phyloP scores from a whole-genome alignment of 83 land plant species.

The Larix sibirica region DNA sequence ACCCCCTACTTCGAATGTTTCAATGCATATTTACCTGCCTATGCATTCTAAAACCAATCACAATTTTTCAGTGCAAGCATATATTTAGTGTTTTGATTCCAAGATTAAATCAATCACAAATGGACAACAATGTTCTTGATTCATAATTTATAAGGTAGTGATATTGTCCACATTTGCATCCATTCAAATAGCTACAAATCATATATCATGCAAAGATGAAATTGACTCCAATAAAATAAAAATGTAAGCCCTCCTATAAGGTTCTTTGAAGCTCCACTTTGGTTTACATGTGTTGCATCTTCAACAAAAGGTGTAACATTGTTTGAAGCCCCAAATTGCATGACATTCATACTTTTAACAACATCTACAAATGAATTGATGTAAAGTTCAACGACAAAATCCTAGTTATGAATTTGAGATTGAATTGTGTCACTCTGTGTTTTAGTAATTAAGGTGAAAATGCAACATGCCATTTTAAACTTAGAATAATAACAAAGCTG shows the following conservation, averaged over 20 bases:
- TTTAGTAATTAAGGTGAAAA: too few relatives aligned
- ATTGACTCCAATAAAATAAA: background rate
- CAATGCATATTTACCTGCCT: background rate
- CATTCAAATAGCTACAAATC: background rate
- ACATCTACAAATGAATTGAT: conserved; percentile 8
- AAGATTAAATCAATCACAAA: background rate
- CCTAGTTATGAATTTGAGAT: background rate
- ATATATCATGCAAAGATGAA: background rate
- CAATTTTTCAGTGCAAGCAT: background rate
- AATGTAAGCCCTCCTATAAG: background rate
- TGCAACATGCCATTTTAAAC: background rate
- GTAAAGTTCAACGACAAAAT: background rate
- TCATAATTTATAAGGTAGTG: too few relatives aligned
- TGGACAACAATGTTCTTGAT: background rate
- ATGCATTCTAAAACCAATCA: background rate
- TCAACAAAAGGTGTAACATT: background rate
- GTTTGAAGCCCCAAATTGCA: background rate
- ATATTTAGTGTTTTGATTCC: background rate
- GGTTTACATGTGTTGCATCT: background rate
- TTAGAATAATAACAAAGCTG: conserved; percentile 12
- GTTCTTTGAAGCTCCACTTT: background rate
- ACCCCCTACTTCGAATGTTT: background rate
- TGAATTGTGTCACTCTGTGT: background rate
- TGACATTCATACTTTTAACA: background rate
- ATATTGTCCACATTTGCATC: too few relatives aligned